phyloP scores from a whole-genome alignment of 441 rosid genomes.

The Pelargonium cotyledonis region DNA sequence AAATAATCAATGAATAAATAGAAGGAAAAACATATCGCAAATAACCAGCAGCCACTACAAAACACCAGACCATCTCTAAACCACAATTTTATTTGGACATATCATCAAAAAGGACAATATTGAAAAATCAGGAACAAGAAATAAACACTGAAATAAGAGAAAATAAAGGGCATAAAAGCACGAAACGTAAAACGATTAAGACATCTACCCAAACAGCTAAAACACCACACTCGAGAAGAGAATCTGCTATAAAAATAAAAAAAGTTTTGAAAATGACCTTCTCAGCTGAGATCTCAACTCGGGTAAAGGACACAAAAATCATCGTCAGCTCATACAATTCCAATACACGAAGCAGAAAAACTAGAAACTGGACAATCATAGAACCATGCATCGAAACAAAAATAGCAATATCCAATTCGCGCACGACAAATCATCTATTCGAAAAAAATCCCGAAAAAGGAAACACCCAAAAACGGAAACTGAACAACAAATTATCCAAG shows the following conservation, averaged over 20 bases:
- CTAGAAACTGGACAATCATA: slow-evolving; percentile 3
- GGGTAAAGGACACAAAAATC: slow-evolving; percentile 24
- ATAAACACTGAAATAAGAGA: slow-evolving; percentile 5
- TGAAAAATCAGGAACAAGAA: slow-evolving; percentile 10
- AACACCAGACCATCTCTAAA: background rate
- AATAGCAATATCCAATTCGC: background rate
- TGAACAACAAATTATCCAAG: too few relatives aligned
- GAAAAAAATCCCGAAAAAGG: background rate
- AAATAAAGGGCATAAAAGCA: background rate
- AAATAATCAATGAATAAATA: background rate
- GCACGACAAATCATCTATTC: too few relatives aligned
- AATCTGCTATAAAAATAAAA: background rate
- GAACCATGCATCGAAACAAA: background rate
- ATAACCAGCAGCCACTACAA: background rate
- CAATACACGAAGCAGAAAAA: slow-evolving; percentile 7
- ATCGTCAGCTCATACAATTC: slow-evolving; percentile 17
- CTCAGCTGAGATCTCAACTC: slow-evolving; percentile 38
- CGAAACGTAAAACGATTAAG: background rate
- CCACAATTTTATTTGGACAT: background rate
- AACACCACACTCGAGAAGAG: background rate
- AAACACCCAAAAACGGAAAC: background rate
- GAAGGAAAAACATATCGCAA: background rate
- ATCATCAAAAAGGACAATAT: slow-evolving; percentile 9
- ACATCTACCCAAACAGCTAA: background rate
- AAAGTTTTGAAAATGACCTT: slow-evolving; percentile 32